These are phyloP conservation scores for Stephania yunnanensis DNA, from an alignment of 164 flowering plant genomes.

Conservation along the genomic window DNA sequence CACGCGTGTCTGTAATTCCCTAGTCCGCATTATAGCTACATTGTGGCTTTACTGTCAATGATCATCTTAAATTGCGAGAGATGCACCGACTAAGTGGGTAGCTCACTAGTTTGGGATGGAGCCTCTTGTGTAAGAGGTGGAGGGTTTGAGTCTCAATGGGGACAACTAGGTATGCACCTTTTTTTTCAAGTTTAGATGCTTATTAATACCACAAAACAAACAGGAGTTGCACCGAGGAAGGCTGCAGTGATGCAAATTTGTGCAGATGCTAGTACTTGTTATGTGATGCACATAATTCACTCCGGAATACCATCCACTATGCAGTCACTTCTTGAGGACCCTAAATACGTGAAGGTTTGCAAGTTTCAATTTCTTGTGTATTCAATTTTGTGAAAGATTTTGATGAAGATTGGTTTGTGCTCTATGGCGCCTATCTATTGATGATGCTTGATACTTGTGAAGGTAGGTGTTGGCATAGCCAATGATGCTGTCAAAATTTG, in stretches of 20 bases:
- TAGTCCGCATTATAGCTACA: too few species aligned
- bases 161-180: too few species aligned
- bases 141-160: too few species aligned
- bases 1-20: too few species aligned
- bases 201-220: too few species aligned
- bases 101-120: too few species aligned
- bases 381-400: not conserved
- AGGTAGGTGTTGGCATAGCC: slow-evolving; percentile 77
- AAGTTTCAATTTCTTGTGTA: not conserved
- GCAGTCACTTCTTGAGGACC: slow-evolving; percentile 60
- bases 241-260: slow-evolving; percentile 91
- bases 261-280: slow-evolving; percentile 39
- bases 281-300: slow-evolving; percentile 82
- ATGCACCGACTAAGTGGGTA: too few species aligned
- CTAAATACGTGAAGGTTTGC: slow-evolving; percentile 47
- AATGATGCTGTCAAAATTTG: slow-evolving; percentile 62
- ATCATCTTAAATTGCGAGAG: too few species aligned
- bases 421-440: not conserved
- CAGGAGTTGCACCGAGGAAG: slow-evolving; percentile 60
- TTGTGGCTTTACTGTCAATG: too few species aligned
- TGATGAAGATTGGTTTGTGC: not conserved
- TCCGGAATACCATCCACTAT: slow-evolving; percentile 70
- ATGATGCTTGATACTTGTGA: slow-evolving; percentile 13
- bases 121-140: too few species aligned
- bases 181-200: too few species aligned